These are phyloP conservation scores for Delphinella strobiligena DNA, from an alignment of 2,329 filamentous ascomycete species.

Conservation along the genomic window DNA sequence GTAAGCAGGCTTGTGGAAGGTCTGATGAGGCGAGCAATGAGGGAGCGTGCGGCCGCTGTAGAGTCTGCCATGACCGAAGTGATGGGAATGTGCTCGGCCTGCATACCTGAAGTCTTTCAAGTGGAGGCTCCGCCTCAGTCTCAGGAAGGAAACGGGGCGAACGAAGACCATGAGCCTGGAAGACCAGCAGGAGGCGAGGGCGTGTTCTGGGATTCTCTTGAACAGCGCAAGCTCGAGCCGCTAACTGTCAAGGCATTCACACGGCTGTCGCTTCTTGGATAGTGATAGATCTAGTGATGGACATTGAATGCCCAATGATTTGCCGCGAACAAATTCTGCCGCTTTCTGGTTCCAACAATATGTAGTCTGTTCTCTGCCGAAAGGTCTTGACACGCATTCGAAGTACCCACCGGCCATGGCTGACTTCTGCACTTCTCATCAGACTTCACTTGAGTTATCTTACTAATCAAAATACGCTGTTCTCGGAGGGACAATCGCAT, in stretches of 20 bases:
- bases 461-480: too few relatives aligned
- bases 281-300: too few relatives aligned
- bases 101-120: slow-evolving; percentile 60
- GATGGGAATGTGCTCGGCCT: slow-evolving; percentile 52
- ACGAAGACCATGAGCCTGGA: slow-evolving; percentile 10
- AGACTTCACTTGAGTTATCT: too few relatives aligned
- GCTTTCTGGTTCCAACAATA: too few relatives aligned
- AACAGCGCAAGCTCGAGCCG: slow-evolving; percentile 26
- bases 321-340: too few relatives aligned
- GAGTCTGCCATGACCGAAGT: slow-evolving; percentile 66
- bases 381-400: too few relatives aligned
- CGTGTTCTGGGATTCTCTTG: slow-evolving; percentile 33
- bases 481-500: too few relatives aligned
- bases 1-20: slow-evolving; percentile 63
- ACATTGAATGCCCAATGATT: too few relatives aligned
- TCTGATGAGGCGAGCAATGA: slow-evolving; percentile 69
- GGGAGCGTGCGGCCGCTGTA: slow-evolving; percentile 70
- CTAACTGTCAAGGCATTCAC: slow-evolving; percentile 43
- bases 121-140: slow-evolving; percentile 7
- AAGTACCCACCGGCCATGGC: too few relatives aligned
- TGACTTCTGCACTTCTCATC: too few relatives aligned
- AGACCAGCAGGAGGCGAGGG: slow-evolving; percentile 27
- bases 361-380: too few relatives aligned
- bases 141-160: slow-evolving; percentile 9
- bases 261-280: slow-evolving; percentile 28